Base-by-base conservation (phyloP, 225 moss, liverwort and hornwort genomes). In the Polytrichum commune region DNA sequence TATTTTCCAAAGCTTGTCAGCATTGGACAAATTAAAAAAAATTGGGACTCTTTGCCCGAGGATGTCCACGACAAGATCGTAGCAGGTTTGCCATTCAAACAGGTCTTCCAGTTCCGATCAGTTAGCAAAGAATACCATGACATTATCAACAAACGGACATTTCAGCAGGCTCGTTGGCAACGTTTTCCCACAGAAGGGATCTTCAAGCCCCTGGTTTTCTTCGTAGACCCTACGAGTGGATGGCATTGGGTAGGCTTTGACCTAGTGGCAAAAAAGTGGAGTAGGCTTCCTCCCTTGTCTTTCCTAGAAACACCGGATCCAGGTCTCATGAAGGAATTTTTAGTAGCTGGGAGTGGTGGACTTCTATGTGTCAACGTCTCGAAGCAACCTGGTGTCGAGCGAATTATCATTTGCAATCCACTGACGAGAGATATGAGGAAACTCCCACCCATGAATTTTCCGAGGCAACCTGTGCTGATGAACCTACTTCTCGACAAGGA, bases 181-280 rank as follows among this genome's bases (percentile, higher is more conserved):
- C 28, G 20, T 60, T 7, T 6, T 26, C 54, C 9, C 0, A 4
- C 2, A 0, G 81, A 81, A 3, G 69, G 20, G 6, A 66, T 35
- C 9, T 60, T 76, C 7, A 64, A 74, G 18, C 74, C 79, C 10
- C 3, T 76, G 2, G 19, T 79, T 0, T 74, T 80, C 30, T 76
- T 63, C 27, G 69, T 76, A 3, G 55, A 33, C 5, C 1, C n/a
- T 58, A 28, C 28, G 1, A 19, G 0, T 5, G 58, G 22, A 1
- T 81, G 75, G 81, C 67, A 73, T 5, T 73, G 81, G 38, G 30
- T 69, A 4, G 84, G 75, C 0, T 61, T 46, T 1, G 78, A 81
- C 1, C 27, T 18, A 4, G 29, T 63, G 57, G 27, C 53, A 33
- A 7, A 27, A 22, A 6, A 3, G 6, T 84, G 84, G 84, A 67